Evolutionary conservation across 2,329 filamentous ascomycete species (phyloP).

Genomic region (Paecilomyces formosus): DNA sequence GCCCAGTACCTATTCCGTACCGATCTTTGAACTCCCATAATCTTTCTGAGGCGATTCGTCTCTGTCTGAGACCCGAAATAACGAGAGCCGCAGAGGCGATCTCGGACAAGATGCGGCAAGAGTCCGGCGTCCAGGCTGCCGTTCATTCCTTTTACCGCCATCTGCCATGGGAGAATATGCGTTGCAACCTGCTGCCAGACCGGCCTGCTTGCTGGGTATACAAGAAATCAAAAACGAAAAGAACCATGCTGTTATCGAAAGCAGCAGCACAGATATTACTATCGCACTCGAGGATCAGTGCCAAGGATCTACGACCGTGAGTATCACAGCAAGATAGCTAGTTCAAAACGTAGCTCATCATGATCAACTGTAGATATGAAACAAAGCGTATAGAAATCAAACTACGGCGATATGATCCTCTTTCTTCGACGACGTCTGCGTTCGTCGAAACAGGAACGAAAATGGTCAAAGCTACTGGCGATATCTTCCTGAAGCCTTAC

Average conservation of each 20-base stretch:
- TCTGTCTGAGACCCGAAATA: constrained; percentile 34
- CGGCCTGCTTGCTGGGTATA: constrained; percentile 22
- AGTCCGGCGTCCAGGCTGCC: constrained; percentile 35
- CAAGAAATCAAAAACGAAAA: neutral
- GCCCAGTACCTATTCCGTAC: constrained; percentile 42
- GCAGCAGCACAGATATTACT: neutral
- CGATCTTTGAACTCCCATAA: constrained; percentile 37
- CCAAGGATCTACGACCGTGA: neutral
- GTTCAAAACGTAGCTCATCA: neutral
- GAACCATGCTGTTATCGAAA: neutral
- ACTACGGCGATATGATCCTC: neutral
- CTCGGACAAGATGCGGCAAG: constrained; percentile 30
- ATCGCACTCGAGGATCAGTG: neutral
- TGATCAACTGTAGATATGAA: neutral
- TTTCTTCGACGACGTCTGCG: neutral
- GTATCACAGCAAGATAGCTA: neutral
- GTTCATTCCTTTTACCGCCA: constrained; percentile 40
- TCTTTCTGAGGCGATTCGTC: constrained; percentile 39
- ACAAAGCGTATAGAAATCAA: neutral
- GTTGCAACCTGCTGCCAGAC: constrained; percentile 16
- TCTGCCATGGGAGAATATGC: constrained; percentile 16
- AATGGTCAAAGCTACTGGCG: neutral
- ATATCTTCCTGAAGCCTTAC: neutral
- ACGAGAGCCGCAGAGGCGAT: constrained; percentile 30
- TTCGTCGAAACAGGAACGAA: neutral